Percentiles rank a stretch among this genome's conserved stretches.
Evolutionary conservation across 176 grass and related monocot species (phyloP).

Genomic region (Paspalum notatum): DNA sequence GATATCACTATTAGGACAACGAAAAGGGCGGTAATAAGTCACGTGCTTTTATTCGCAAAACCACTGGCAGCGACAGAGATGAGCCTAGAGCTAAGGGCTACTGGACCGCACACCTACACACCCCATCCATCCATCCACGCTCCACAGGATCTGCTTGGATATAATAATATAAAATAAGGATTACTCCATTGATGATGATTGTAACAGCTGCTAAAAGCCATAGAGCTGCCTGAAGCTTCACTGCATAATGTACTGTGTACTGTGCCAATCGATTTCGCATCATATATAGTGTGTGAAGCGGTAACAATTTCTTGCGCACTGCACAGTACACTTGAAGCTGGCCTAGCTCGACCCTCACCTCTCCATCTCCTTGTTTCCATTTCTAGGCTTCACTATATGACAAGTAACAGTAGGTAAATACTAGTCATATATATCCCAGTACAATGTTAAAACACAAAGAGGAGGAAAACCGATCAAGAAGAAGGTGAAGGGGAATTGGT

Average conservation of each 20-base stretch:
- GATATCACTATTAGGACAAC: constrained; percentile 39
- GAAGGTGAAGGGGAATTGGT: background rate
- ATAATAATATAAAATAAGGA: constrained; percentile 14
- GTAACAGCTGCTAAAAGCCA: too few relatives aligned
- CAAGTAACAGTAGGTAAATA: background rate
- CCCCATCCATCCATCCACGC: background rate
- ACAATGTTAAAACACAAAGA: background rate
- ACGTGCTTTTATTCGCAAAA: constrained; percentile 47
- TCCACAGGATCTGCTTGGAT: constrained; percentile 16
- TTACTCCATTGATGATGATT: constrained; percentile 28
- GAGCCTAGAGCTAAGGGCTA: constrained; percentile 32
- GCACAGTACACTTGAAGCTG: background rate
- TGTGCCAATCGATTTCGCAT: too few relatives aligned
- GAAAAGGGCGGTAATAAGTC: constrained; percentile 41
- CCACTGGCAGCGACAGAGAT: constrained; percentile 25
- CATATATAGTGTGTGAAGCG: background rate
- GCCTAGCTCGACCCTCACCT: background rate
- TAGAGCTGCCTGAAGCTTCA: too few relatives aligned
- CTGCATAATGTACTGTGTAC: too few relatives aligned
- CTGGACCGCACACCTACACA: constrained; percentile 43
- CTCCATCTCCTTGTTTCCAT: background rate
- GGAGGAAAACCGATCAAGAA: background rate
- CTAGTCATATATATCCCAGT: background rate
- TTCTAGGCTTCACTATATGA: constrained; percentile 16
- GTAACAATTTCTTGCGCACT: background rate